These are phyloP conservation scores for Cryptococcus sp. DNA, from an alignment of 1,284 basidiomycete genomes.

Conservation along the genomic window DNA sequence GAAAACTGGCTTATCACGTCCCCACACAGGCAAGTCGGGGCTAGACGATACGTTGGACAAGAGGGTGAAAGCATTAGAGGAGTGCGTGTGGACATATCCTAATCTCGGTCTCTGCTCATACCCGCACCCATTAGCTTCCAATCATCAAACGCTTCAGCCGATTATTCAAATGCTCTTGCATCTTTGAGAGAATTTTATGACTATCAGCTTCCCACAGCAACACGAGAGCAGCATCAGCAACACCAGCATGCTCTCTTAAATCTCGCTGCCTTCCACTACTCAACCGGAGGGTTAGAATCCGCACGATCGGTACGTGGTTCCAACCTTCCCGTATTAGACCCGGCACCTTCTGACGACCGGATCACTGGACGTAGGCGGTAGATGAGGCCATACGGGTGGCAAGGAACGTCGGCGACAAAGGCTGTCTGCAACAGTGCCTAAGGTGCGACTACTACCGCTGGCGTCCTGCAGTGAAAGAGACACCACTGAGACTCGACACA, in stretches of 20 bases:
- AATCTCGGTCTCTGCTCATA: background rate
- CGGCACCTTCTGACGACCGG: background rate
- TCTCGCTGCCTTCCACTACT: conserved; percentile 45
- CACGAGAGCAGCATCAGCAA: conserved; percentile 46
- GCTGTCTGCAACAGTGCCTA: conserved; percentile 43
- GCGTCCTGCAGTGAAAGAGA: background rate
- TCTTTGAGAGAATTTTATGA: conserved; percentile 46
- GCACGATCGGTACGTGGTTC: conserved; percentile 27
- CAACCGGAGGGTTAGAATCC: conserved; percentile 40
- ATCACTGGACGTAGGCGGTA: conserved; percentile 23
- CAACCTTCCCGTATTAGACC: background rate
- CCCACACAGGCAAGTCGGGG: conserved; percentile 14
- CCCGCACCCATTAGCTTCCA: conserved; percentile 24
- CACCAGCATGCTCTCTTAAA: conserved; percentile 49
- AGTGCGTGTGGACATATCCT: conserved; percentile 28
- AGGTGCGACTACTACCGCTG: conserved; percentile 23
- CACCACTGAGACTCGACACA: background rate
- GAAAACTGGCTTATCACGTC: conserved; percentile 1
- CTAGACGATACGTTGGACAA: conserved; percentile 37
- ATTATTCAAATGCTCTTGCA: conserved; percentile 38
- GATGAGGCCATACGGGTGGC: conserved; percentile 47
- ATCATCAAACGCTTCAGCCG: conserved; percentile 32
- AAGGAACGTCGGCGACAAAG: conserved; percentile 39
- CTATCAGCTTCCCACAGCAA: conserved; percentile 38
- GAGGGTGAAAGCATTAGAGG: conserved; percentile 28